Evolutionary conservation across 805 yeast genomes (phyloP).

Genomic region (Candida wancherniae): DNA sequence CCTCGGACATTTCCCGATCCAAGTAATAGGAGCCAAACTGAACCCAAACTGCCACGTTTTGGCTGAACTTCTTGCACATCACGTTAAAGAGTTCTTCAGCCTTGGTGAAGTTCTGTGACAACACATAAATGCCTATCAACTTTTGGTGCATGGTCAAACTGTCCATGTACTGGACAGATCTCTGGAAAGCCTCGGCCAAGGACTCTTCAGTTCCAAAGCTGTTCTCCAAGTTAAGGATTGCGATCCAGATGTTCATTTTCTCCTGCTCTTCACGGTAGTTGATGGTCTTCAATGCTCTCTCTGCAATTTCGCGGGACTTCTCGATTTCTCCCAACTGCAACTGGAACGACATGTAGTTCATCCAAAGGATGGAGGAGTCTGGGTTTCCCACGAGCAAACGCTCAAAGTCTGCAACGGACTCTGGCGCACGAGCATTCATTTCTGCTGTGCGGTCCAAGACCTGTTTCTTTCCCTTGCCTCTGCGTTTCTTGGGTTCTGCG

Average conservation of each 20-base stretch:
- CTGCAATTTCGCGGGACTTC: constrained; percentile 89
- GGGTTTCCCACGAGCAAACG: constrained; percentile 89
- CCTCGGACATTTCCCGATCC: constrained; percentile 51
- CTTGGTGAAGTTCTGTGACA: constrained; percentile 65
- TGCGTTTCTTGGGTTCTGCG: constrained; percentile 44
- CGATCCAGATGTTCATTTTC: constrained; percentile 93
- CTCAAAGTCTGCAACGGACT: constrained; percentile 88
- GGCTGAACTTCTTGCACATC: constrained; percentile 74
- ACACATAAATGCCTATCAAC: constrained; percentile 65
- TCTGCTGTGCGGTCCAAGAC: constrained; percentile 83
- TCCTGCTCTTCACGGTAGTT: constrained; percentile 89
- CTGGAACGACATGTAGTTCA: constrained; percentile 98
- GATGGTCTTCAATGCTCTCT: constrained; percentile 87
- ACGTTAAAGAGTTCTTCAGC: constrained; percentile 66
- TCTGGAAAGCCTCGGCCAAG: constrained; percentile 72
- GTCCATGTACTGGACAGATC: constrained; percentile 90
- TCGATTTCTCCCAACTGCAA: constrained; percentile 90
- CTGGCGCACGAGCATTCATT: constrained; percentile 80
- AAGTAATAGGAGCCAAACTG: constrained; percentile 73
- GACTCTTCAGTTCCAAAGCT: constrained; percentile 86
- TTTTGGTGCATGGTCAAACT: constrained; percentile 75
- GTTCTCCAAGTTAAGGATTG: constrained; percentile 87
- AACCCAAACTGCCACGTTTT: constrained; percentile 70
- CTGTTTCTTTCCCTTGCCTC: constrained; percentile 45
- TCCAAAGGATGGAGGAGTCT: constrained; percentile 90